Evolutionary conservation across 1,284 basidiomycete species (phyloP).

Genomic region (Microbotryum saponariae): DNA sequence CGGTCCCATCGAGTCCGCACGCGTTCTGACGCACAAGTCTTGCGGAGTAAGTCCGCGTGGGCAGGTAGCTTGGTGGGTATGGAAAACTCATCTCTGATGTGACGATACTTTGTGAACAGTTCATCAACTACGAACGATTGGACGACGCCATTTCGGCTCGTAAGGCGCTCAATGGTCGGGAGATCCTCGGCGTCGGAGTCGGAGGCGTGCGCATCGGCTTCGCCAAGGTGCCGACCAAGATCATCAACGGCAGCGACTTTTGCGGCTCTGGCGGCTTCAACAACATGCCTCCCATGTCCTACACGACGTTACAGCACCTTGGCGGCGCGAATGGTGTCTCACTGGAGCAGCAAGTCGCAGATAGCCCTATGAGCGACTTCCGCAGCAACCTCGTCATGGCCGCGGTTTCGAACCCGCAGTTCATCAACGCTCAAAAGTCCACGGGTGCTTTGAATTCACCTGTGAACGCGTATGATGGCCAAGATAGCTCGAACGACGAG

Average conservation of each 20-base stretch:
- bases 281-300: slow-evolving; percentile 9
- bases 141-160: slow-evolving; percentile 92
- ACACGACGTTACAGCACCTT: slow-evolving; percentile 70
- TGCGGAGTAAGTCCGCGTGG: slow-evolving; percentile 56
- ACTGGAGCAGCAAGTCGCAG: slow-evolving; percentile 75
- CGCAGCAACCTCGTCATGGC: slow-evolving; percentile 81
- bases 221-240: slow-evolving; percentile 49
- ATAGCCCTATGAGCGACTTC: slow-evolving; percentile 86
- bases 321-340: slow-evolving; percentile 80
- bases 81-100: background rate
- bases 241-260: slow-evolving; percentile 5
- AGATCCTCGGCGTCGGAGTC: slow-evolving; percentile 88
- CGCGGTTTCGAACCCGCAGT: slow-evolving; percentile 54
- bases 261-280: slow-evolving; percentile 3
- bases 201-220: slow-evolving; percentile 94
- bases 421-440: slow-evolving; percentile 38
- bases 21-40: slow-evolving; percentile 93
- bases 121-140: slow-evolving; percentile 92
- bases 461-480: slow-evolving; percentile 34
- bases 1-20: slow-evolving; percentile 90
- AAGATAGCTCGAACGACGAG: too few relatives aligned
- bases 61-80: background rate
- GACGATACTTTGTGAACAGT: background rate
- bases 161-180: slow-evolving; percentile 87
- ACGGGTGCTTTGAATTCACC: slow-evolving; percentile 39